Evolutionary conservation across 768 basidiomycete genomes (phyloP), one percentile per base, ranked within the genome.

Genomic region (Tubosaeta sp.): DNA sequence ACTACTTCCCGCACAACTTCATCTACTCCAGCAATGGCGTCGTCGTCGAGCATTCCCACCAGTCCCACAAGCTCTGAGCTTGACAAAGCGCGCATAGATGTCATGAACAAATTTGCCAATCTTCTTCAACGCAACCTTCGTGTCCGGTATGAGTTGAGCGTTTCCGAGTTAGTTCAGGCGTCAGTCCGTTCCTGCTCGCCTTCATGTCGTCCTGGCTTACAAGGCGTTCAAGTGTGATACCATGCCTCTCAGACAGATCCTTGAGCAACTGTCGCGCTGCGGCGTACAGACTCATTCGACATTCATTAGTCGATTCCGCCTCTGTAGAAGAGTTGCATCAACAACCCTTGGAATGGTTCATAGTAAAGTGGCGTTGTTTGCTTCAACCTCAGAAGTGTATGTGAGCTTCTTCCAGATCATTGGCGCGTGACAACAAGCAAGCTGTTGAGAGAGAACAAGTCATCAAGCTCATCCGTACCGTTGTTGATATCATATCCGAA

Each of bases 361-460:
- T 98, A 41, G 81, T 97, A 56, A 87, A 88, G 94, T 94, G 55
- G 45, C 76, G 61, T n/a, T 14, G 31, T 57, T 34, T 35, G 22
- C 42, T 48, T 45, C 16, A 24, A 9, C 25, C 18, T 41, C 12
- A 14, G 25, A 32, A 30, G 3, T 38, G 31, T 47, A 12, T 41
- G 49, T 57, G 32, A 53, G 54, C 50, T 44, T 49, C 50, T 43
- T 46, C 49, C 51, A 94, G 93, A 57, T 84, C 94, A 2, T 74
- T 98, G 14, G 81, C 87, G 0, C 83, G 94, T 12, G 94, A 97
- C 64, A 84, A 83, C 63, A 88, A 90, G 59, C 78, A 84, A 63
- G 80, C 80, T 12, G 78, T 84, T 6, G 96, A 94, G 70, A 90
- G 91, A 63, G 93, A 96, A 63, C 94, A 98, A 67, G 91, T 81